A percentile compares a stretch with the other conserved stretches of the same genome.
Evolutionary conservation across 768 basidiomycete species (phyloP).

Genomic region (Jaapia argillacea): DNA sequence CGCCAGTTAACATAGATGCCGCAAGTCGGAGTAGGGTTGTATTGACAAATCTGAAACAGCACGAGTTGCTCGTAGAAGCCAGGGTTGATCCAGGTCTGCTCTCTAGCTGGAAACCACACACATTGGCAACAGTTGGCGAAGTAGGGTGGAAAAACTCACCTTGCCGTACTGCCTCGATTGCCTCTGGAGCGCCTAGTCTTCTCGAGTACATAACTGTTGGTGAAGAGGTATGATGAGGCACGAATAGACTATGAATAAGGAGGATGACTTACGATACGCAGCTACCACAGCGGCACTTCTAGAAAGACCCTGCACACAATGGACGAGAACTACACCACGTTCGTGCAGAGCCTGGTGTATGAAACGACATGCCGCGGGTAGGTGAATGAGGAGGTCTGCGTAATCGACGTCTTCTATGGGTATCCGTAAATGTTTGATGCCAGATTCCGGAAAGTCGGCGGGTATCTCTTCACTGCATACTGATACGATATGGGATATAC

Average conservation of each 20-base stretch:
- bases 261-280: conserved; percentile 52
- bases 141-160: conserved; percentile 27
- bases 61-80: conserved; percentile 75
- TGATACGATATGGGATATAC: conserved; percentile 72
- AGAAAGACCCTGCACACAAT: conserved; percentile 57
- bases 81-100: conserved; percentile 73
- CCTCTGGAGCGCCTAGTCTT: conserved; percentile 44
- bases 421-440: conserved; percentile 61
- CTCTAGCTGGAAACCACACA: conserved; percentile 37
- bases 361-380: conserved; percentile 57
- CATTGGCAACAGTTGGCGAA: conserved; percentile 1
- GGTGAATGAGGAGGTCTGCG: conserved; percentile 55
- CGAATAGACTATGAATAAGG: conserved; percentile 7
- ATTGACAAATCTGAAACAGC: conserved; percentile 64
- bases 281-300: conserved; percentile 63
- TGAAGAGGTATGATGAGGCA: conserved; percentile 1
- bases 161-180: conserved; percentile 49
- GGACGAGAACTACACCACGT: conserved; percentile 57
- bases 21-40: conserved; percentile 45
- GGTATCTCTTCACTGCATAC: conserved; percentile 68
- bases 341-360: conserved; percentile 49
- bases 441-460: conserved; percentile 60
- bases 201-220: conserved; percentile 56
- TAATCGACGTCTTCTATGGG: conserved; percentile 59
- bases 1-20: conserved; percentile 66